These are phyloP conservation scores for Xerocomellus chrysenteron DNA, from an alignment of 768 basidiomycete species.

Conservation along the genomic window DNA sequence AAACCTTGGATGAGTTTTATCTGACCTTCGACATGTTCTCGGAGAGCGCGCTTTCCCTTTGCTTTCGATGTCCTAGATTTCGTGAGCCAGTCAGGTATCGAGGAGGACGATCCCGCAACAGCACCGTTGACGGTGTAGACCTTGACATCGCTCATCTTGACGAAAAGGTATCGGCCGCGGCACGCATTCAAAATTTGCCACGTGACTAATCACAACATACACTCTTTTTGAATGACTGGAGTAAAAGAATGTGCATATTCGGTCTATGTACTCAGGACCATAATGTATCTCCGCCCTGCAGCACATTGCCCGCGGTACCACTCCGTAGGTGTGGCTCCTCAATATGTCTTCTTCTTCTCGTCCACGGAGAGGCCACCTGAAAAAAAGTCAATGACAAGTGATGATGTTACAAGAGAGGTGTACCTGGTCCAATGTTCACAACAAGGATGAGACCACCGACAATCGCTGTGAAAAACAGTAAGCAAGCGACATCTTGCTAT, in stretches of 20 bases:
- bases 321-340: conserved; percentile 1
- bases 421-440: conserved; percentile 97
- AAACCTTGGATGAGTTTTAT: conserved; percentile 94
- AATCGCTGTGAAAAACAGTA: conserved; percentile 54
- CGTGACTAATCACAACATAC: conserved; percentile 16
- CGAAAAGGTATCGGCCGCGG: neutral
- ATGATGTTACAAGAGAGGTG: conserved; percentile 10
- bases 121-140: conserved; percentile 98
- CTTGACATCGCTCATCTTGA: conserved; percentile 50
- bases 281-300: conserved; percentile 7
- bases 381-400: neutral
- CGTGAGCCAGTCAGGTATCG: conserved; percentile 93
- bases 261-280: conserved; percentile 21
- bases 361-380: conserved; percentile 93
- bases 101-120: conserved; percentile 80
- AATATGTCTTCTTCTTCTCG: conserved; percentile 98
- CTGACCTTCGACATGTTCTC: conserved; percentile 78
- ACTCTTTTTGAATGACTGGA: neutral
- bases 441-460: conserved; percentile 96
- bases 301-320: neutral
- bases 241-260: conserved; percentile 18
- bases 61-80: conserved; percentile 61
- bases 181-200: neutral
- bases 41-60: conserved; percentile 55
- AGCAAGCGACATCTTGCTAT: neutral